A percentile compares a stretch with the other conserved stretches of the same genome.
Evolutionary conservation across 192 early-diverging fungal species (phyloP).

Genomic region (Entrophospora sp.): DNA sequence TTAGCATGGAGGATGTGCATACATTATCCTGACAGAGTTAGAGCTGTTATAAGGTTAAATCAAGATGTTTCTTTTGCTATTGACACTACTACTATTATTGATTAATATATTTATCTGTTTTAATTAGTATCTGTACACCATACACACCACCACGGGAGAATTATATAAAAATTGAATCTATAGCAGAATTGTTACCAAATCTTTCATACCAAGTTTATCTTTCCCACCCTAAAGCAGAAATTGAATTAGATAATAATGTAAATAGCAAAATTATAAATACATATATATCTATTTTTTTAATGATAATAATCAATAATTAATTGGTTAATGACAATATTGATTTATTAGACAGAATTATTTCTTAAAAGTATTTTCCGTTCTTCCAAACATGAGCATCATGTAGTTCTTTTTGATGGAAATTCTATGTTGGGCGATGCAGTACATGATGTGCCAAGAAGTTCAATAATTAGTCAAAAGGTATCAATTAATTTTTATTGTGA

Average conservation of each 20-base stretch:
- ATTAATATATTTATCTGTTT: too few relatives aligned
- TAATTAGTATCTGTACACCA: conserved; percentile 42
- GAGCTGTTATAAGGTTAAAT: conserved; percentile 31
- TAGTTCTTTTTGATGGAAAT: conserved; percentile 7
- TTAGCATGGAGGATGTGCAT: conserved; percentile 45
- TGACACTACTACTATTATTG: neutral
- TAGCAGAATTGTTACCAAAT: conserved; percentile 40
- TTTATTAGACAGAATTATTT: conserved; percentile 18
- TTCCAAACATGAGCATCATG: neutral
- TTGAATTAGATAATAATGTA: conserved; percentile 37
- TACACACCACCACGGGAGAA: conserved; percentile 31
- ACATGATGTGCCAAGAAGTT: neutral
- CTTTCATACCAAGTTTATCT: conserved; percentile 45
- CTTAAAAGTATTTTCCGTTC: conserved; percentile 27
- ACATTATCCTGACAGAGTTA: conserved; percentile 51
- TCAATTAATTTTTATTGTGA: neutral
- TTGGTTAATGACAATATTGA: neutral
- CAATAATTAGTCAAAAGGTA: neutral
- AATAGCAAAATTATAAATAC: neutral
- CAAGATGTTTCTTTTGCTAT: neutral
- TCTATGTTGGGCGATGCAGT: neutral
- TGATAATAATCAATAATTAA: neutral
- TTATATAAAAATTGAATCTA: conserved; percentile 31
- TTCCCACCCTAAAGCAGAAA: conserved; percentile 26
- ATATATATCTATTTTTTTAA: neutral